phyloP scores from a whole-genome alignment of 1,284 basidiomycete genomes.

The Trichosporon sp. region DNA sequence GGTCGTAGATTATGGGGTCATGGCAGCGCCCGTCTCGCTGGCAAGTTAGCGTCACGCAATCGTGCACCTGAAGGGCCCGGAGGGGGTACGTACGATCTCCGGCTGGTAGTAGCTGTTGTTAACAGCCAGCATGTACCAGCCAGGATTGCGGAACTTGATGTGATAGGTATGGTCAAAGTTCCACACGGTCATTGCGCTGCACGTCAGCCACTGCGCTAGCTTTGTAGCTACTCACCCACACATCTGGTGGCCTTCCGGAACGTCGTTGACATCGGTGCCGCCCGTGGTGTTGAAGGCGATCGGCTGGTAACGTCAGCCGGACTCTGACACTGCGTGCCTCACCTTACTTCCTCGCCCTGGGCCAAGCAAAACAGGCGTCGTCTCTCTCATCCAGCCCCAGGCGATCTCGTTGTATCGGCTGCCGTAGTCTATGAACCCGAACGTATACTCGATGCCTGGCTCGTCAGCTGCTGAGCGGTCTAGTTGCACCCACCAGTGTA shows the following conservation, averaged over 20 bases:
- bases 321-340: background rate
- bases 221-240: slow-evolving; percentile 35
- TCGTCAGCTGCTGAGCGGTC: background rate
- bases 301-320: slow-evolving; percentile 24
- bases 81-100: slow-evolving; percentile 2
- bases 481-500: slow-evolving; percentile 33
- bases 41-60: background rate
- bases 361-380: slow-evolving; percentile 25
- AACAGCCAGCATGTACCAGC: slow-evolving; percentile 46
- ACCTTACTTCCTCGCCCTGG: background rate
- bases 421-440: slow-evolving; percentile 46
- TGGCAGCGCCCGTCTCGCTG: slow-evolving; percentile 30
- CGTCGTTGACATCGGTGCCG: slow-evolving; percentile 21
- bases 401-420: slow-evolving; percentile 32
- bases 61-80: background rate
- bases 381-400: slow-evolving; percentile 42
- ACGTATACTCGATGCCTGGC: slow-evolving; percentile 32
- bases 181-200: slow-evolving; percentile 5
- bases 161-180: slow-evolving; percentile 32
- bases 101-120: slow-evolving; percentile 39
- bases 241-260: slow-evolving; percentile 23
- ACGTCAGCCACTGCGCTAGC: background rate
- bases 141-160: slow-evolving; percentile 37
- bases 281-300: slow-evolving; percentile 34
- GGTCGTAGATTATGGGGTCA: slow-evolving; percentile 27